Evolutionary conservation across 2,329 filamentous ascomycete genomes (phyloP), one percentile per base, ranked within the genome.

Genomic region (Botrytis paeoniae): DNA sequence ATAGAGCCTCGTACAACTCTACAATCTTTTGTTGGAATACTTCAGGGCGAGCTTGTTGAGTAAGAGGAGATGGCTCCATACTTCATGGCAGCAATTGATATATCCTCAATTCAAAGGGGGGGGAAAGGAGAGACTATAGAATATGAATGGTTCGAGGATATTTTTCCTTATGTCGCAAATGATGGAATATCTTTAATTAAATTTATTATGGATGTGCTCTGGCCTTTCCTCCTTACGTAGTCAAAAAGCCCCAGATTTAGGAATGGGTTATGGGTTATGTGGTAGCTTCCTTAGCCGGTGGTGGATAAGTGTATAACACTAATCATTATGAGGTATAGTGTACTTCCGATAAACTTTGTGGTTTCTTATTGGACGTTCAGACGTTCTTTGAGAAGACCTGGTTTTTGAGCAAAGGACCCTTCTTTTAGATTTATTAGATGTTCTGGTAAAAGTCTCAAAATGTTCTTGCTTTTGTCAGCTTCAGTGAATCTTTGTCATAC

Each of bases 11-110:
- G 83, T 99, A 99, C 69, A 98, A 89, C 82, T 92, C 88, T 74
- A 97, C 92, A 77, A 99, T 93, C 85, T 99, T 99, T 71, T 93
- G 95, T 83, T 97, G 92, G 82, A 99, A 98, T 59, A 92, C 89
- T 82, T 97, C 92, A 71, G 95, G 96, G 79, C 94, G 89, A 83
- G 90, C 89, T 86, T 98, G 94, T 84, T 97, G 94, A 73, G 95
- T 97, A 81, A 99, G 89, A 76, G 96, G 96, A 81, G 95, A 98
- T 79, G 91, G 88, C 85, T 97, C 93, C 93, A 97, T 97, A 72
- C 72, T 78, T 78, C 78, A 80, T 80, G 76, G 74, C 76, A 78
- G 73, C 75, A 77, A 69, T 73, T 35, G 39, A 48, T 68, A 41
- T 41, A 54, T 66, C 22, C 45, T 66, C 45, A 20, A 25, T 7